These are phyloP conservation scores for Aspergillus sp. DNA, from an alignment of 2,329 filamentous ascomycete genomes.

Conservation along the genomic window DNA sequence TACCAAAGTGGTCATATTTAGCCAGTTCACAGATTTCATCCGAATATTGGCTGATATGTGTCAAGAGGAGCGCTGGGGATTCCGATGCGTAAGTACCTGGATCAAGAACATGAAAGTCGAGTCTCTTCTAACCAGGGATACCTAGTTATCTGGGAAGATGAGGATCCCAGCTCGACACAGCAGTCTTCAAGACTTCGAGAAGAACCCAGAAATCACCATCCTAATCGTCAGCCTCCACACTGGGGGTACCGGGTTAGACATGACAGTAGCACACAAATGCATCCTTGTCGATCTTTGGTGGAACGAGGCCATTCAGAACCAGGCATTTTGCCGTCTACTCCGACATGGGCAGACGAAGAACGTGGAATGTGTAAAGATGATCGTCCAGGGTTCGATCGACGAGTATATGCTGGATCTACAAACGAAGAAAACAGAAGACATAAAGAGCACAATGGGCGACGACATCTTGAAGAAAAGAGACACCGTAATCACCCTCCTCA, in stretches of 20 bases:
- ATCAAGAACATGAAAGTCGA: background rate
- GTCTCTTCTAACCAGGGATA: background rate
- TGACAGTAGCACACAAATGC: slow-evolving; percentile 60
- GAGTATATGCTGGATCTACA: slow-evolving; percentile 58
- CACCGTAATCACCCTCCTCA: slow-evolving; percentile 22
- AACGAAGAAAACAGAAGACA: slow-evolving; percentile 45
- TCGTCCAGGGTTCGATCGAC: slow-evolving; percentile 60
- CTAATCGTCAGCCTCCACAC: slow-evolving; percentile 58
- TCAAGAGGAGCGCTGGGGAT: slow-evolving; percentile 49
- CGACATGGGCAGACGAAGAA: slow-evolving; percentile 64
- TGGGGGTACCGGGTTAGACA: slow-evolving; percentile 59
- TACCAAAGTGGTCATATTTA: slow-evolving; percentile 62
- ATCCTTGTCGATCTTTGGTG: slow-evolving; percentile 61
- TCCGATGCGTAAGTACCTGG: slow-evolving; percentile 16
- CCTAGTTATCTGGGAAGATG: slow-evolving; percentile 52
- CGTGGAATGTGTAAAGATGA: slow-evolving; percentile 59
- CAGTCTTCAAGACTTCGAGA: slow-evolving; percentile 49
- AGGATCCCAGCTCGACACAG: slow-evolving; percentile 44
- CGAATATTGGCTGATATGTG: slow-evolving; percentile 54
- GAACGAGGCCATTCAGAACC: slow-evolving; percentile 62
- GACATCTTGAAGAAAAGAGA: slow-evolving; percentile 15
- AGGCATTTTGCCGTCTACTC: slow-evolving; percentile 59
- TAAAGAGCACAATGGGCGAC: slow-evolving; percentile 25
- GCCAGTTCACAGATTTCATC: slow-evolving; percentile 58
- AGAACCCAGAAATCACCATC: slow-evolving; percentile 42